These are phyloP conservation scores for Termitomyces sp. DNA, from an alignment of 768 basidiomycete species.

Conservation along the genomic window DNA sequence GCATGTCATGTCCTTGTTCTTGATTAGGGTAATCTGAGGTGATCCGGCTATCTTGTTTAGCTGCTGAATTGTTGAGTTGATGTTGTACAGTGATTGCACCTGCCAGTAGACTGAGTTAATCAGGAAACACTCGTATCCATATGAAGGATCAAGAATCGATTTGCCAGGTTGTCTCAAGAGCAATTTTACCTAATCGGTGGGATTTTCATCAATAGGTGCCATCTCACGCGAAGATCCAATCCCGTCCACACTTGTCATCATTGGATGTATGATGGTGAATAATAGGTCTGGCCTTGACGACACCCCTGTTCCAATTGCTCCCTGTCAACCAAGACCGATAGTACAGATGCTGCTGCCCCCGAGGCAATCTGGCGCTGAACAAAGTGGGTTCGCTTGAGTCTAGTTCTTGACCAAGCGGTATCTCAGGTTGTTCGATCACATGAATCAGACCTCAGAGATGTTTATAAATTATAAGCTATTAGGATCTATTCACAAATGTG, in stretches of 20 bases:
- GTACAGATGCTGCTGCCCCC: neutral
- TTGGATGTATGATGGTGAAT: neutral
- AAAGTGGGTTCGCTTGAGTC: neutral
- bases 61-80: neutral
- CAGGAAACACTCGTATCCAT: neutral
- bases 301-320: neutral
- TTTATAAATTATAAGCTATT: neutral
- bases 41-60: neutral
- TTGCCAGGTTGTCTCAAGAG: neutral
- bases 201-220: neutral
- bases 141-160: neutral
- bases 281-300: neutral
- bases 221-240: neutral
- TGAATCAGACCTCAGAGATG: neutral
- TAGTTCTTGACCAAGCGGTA: neutral
- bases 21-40: neutral
- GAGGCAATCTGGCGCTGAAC: neutral
- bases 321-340: neutral
- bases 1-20: neutral
- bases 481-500: neutral
- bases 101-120: neutral
- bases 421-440: no score
- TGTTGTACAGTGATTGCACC: neutral
- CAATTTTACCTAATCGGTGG: neutral
- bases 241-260: neutral